Base-by-base conservation (phyloP, 805 yeast genomes). In the Barnettozyma salicaria region DNA sequence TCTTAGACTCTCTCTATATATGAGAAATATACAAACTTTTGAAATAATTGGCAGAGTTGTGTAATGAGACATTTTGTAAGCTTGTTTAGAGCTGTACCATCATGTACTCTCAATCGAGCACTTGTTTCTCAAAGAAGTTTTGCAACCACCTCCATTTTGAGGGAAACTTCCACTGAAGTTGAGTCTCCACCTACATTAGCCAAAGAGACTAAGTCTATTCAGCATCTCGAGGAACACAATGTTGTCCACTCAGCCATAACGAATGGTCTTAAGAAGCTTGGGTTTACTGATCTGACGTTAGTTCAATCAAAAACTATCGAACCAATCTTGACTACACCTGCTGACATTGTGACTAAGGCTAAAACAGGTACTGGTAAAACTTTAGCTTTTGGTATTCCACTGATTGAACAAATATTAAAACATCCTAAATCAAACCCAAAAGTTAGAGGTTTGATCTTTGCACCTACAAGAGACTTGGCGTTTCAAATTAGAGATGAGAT, bases 331-430 rank as follows among this genome's bases (percentile, higher is more conserved):
- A 52, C 64, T 12, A 64, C 66, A 27, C 64, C 70, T n/a, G 58
- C 67, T 13, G 89, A 90, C 46, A 67, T 86, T 29, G 86, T 88
- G 17, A 88, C 87, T 26, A 71, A 95, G 52, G 96, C 97, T 19
- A 86, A 86, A 58, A 88, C 97, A 4, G 97, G 97, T 57, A 88
- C 97, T 2, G 97, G 97, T 53, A 88, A 88, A 59, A 88, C 97
- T 0, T 76, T 84, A 44, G 94, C 96, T 1, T 88, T 86, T 58
- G 80, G 89, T 42, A 66, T 89, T 29, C 96, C 96, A 3, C 63
- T 84, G 10, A 63, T 86, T 31, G 82, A 86, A 53, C 71, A 74
- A 61, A 70, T 41, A 46, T 64, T 53, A 61, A 63, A 53, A 46
- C 49, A 47, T 10, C 50, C 55, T 26, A 36, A 44, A 9, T 40